Conservation (phyloP, 164 flowering plant genomes). For the Vitis amurensis region DNA sequence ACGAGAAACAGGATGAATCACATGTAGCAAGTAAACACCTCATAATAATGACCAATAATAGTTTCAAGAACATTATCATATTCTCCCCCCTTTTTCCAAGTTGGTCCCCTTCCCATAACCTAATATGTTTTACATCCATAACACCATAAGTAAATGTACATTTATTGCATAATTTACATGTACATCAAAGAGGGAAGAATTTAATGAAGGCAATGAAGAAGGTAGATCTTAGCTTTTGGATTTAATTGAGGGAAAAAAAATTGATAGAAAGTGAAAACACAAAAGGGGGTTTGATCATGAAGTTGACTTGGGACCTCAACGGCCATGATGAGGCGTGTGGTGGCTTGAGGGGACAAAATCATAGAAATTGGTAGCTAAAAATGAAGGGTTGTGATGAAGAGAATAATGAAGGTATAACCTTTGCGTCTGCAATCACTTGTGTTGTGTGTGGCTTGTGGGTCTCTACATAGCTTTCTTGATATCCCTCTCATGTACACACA, state of each 20-base stretch:
- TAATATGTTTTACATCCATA: constrained; percentile 1
- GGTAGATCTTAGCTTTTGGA: constrained; percentile 10
- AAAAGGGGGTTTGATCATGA: constrained; percentile 12
- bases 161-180: no score
- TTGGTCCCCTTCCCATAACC: constrained; percentile 8
- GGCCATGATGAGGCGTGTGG: constrained; percentile 58
- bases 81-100: neutral
- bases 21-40: constrained; percentile 2
- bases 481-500: constrained; percentile 2
- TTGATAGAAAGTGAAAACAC: neutral
- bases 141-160: neutral
- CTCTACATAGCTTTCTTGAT: neutral
- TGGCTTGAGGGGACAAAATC: constrained; percentile 47
- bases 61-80: neutral
- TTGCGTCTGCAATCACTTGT: constrained; percentile 20
- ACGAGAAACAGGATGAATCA: neutral
- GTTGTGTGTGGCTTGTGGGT: no score
- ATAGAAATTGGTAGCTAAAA: constrained; percentile 34
- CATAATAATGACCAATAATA: constrained; percentile 11
- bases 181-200: constrained; percentile 2
- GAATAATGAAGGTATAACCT: constrained; percentile 10
- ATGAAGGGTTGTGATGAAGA: constrained; percentile 20
- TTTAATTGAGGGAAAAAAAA: constrained; percentile 1
- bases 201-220: neutral
- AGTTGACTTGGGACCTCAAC: constrained; percentile 47